Evolutionary conservation across 805 yeast species (phyloP).

Genomic region (Candida sanyiensis): DNA sequence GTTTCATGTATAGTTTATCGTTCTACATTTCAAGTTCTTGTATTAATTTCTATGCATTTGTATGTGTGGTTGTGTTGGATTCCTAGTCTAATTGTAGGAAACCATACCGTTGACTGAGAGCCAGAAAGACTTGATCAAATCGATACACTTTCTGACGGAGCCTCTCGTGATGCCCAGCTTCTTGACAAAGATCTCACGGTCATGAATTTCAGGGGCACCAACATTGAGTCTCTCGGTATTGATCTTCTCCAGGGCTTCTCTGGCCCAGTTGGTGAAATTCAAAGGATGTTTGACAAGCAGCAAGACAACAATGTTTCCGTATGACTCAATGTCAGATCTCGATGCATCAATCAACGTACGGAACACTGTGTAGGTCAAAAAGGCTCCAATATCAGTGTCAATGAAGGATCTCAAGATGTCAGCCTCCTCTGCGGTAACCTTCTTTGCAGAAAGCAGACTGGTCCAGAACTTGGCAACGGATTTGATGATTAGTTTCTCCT

Average conservation of each 20-base stretch:
- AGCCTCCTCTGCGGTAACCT: constrained; percentile 40
- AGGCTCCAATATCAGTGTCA: constrained; percentile 27
- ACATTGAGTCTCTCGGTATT: constrained; percentile 23
- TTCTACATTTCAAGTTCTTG: not conserved
- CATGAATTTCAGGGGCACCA: constrained; percentile 25
- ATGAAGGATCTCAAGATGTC: constrained; percentile 27
- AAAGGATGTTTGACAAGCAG: constrained; percentile 46
- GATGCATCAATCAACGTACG: constrained; percentile 43
- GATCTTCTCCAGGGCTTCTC: constrained; percentile 25
- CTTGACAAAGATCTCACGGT: constrained; percentile 42
- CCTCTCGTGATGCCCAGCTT: constrained; percentile 62
- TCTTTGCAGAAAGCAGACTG: constrained; percentile 38
- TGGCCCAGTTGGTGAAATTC: constrained; percentile 45
- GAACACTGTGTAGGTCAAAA: constrained; percentile 32
- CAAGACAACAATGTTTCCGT: constrained; percentile 45
- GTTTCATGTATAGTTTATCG: not conserved
- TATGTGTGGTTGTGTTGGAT: not conserved
- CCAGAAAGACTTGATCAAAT: constrained; percentile 60
- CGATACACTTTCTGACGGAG: constrained; percentile 48
- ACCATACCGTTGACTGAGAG: constrained; percentile 50
- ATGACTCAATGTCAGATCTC: constrained; percentile 57
- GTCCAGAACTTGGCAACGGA: constrained; percentile 51
- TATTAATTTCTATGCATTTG: not conserved
- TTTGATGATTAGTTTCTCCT: constrained; percentile 47
- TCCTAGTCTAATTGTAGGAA: constrained; percentile 19